Base-by-base conservation (phyloP, 208 protist genomes). In the Borovskyia barvae region DNA sequence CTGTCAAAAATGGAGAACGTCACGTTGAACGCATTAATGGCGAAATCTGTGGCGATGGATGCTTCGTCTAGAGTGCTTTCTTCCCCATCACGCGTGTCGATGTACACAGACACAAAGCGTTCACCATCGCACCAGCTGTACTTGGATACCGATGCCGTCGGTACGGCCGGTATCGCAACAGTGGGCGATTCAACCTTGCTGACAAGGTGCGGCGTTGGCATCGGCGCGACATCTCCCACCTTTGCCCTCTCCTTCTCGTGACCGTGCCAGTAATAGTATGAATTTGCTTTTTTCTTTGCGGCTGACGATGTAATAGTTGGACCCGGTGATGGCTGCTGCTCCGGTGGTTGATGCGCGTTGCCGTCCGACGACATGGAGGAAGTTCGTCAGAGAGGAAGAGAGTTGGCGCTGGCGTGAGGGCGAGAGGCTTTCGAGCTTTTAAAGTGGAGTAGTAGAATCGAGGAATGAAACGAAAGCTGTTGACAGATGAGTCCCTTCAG, bases 181-280 rank as follows among this genome's bases (percentile, higher is more conserved):
- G 52, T 58, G 22, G 36, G 45, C 14, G 39, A 15, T 39, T 66
- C 77, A 14, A 60, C 45, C 62, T 77, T 66, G 8, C 59, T 79
- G 20, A 95, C 75, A n/a, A 95, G 56, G 9, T 79, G 53, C 7
- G 82, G 88, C 19, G 59, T 77, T 8, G 85, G 82, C 76, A 90
- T 68, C 45, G 88, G 82, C 15, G 88, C 88, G 2, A 93, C 85
- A 57, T 95, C 88, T 14, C 88, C 88, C 12, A 84, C 69, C 65
- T 75, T 80, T 5, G 85, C 85, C 1, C 88, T 76, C 37, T 91
- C 79, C 69, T 91, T 91, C 48, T 88, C 85, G 56, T 95, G 88
- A 1, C 77, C 70, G 63, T 95, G 88, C 85, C 85, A 95, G 52
- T 95, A 95, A 53, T 95, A 92, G 58, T 95, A 95, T 11, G 64